These are phyloP conservation scores for Neohortaea acidophila DNA, from an alignment of 495 filamentous ascomycete species.

Conservation along the genomic window DNA sequence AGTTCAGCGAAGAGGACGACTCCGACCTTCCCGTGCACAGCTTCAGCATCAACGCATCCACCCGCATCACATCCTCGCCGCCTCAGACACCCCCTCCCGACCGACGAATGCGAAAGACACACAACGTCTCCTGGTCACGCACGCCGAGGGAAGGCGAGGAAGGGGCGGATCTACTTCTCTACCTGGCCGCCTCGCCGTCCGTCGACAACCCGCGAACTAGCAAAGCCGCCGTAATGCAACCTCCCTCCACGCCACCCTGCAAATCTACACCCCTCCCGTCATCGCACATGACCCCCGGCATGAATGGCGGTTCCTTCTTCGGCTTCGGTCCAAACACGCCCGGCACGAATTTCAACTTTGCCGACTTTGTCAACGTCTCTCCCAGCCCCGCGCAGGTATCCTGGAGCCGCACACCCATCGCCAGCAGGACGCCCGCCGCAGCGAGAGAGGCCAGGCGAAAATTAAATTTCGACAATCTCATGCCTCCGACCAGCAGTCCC, in stretches of 20 bases:
- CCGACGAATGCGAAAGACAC: constrained; percentile 21
- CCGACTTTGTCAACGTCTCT: constrained; percentile 93
- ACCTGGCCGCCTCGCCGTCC: constrained; percentile 83
- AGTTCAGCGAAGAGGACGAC: constrained; percentile 69
- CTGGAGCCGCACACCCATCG: constrained; percentile 38
- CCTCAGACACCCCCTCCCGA: constrained; percentile 63
- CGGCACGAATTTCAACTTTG: constrained; percentile 70
- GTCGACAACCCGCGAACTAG: constrained; percentile 40
- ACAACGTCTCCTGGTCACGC: constrained; percentile 22
- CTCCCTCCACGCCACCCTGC: constrained; percentile 78
- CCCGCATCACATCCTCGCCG: constrained; percentile 53
- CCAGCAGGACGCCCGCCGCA: constrained; percentile 42
- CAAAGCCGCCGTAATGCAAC: constrained; percentile 36
- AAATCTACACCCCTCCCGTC: constrained; percentile 62
- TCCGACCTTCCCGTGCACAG: constrained; percentile 62
- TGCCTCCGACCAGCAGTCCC: constrained; percentile 34
- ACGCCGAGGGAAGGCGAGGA: constrained; percentile 46
- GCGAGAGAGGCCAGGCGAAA: constrained; percentile 42
- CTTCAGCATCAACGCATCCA: constrained; percentile 40
- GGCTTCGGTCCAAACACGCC: constrained; percentile 45
- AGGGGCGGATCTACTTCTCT: constrained; percentile 80
- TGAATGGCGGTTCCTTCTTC: constrained; percentile 42
- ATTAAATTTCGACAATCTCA: constrained; percentile 52
- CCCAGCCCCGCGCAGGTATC: constrained; percentile 82
- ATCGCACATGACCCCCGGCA: constrained; percentile 77